Percentiles rank a stretch among this genome's conserved stretches.
Evolutionary conservation across 192 early-diverging fungal genomes (phyloP).

Genomic region (Podila epigama): DNA sequence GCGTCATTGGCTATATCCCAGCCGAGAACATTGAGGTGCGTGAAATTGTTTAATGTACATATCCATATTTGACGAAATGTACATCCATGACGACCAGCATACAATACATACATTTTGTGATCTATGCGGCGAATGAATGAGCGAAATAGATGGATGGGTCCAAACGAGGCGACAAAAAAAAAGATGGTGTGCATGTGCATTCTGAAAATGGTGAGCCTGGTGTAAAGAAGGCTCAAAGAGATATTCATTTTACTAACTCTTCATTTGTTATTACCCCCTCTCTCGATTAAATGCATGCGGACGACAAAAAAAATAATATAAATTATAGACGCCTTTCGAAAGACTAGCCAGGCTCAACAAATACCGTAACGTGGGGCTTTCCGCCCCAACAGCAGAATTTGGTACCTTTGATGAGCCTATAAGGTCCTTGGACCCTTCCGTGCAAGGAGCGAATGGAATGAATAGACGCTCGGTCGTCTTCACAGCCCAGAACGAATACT

Average conservation of each 20-base stretch:
- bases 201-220: too few species aligned
- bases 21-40: constrained; percentile 86
- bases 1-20: constrained; percentile 85
- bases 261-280: constrained; percentile 5
- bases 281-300: too few species aligned
- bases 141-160: too few species aligned
- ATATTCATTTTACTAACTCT: not conserved
- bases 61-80: too few species aligned
- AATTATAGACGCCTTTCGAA: constrained; percentile 78
- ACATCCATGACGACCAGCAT: too few species aligned
- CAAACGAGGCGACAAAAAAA: too few species aligned
- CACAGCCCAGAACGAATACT: constrained; percentile 21
- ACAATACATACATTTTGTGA: too few species aligned
- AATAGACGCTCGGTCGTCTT: constrained; percentile 36
- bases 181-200: too few species aligned
- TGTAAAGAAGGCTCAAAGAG: too few species aligned
- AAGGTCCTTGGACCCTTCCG: constrained; percentile 14
- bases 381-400: constrained; percentile 32
- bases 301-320: too few species aligned
- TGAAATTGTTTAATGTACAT: too few species aligned
- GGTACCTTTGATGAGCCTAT: constrained; percentile 44
- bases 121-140: too few species aligned
- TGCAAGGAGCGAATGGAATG: not conserved
- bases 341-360: constrained; percentile 81
- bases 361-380: constrained; percentile 69